Evolutionary conservation across 1,284 basidiomycete species (phyloP).

Genomic region (Moesziomyces aphidis): DNA sequence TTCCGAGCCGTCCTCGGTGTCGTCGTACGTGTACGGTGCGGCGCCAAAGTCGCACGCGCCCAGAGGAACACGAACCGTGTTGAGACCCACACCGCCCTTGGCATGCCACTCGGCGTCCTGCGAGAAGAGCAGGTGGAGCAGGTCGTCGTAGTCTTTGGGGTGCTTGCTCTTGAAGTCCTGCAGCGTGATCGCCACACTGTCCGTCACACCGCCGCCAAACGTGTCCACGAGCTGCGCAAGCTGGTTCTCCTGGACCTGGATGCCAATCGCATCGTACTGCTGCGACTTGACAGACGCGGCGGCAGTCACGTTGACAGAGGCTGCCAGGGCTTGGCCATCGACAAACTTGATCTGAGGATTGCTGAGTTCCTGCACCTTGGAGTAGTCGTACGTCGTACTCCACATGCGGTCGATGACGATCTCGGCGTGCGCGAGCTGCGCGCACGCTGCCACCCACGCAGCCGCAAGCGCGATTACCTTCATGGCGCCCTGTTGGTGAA

Average conservation of each 20-base stretch:
- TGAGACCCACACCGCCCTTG: slow-evolving; percentile 46
- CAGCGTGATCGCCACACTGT: slow-evolving; percentile 50
- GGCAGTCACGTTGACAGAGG: slow-evolving; percentile 25
- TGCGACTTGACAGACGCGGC: neutral
- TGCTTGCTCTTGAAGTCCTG: slow-evolving; percentile 48
- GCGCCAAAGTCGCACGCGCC: slow-evolving; percentile 54
- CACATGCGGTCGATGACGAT: slow-evolving; percentile 45
- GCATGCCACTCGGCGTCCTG: slow-evolving; percentile 31
- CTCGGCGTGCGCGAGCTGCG: slow-evolving; percentile 5
- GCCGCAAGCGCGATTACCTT: neutral
- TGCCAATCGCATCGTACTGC: slow-evolving; percentile 24
- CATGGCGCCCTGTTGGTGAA: neutral
- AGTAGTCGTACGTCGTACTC: slow-evolving; percentile 39
- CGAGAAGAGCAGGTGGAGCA: slow-evolving; percentile 50
- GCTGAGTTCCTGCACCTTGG: slow-evolving; percentile 30
- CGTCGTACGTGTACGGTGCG: slow-evolving; percentile 51
- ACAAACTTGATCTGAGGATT: slow-evolving; percentile 39
- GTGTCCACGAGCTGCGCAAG: slow-evolving; percentile 40
- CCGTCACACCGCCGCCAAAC: slow-evolving; percentile 51
- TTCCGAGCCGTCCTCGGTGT: slow-evolving; percentile 46
- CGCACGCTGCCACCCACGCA: slow-evolving; percentile 7
- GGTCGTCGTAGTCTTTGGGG: slow-evolving; percentile 46
- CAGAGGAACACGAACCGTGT: slow-evolving; percentile 44
- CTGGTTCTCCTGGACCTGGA: slow-evolving; percentile 33
- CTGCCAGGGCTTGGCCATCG: slow-evolving; percentile 8